These are phyloP conservation scores for Adansonia madagascariensis DNA, from an alignment of 441 rosid genomes.

Conservation along the genomic window DNA sequence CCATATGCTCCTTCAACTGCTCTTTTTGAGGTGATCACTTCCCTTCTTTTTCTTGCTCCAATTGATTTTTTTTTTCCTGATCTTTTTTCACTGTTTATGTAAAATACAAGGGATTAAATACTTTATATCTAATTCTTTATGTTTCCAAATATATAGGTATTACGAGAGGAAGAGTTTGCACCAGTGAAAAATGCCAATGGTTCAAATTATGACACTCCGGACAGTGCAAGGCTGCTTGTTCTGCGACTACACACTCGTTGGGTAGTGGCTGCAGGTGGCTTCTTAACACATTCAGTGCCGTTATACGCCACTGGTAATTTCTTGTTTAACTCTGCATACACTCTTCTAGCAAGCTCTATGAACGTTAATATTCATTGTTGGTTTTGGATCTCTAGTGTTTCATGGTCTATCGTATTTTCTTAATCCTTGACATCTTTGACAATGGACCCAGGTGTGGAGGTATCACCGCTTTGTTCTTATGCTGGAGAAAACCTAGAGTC, in stretches of 20 bases:
- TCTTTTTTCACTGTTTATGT: neutral
- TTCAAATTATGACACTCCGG: constrained; percentile 89
- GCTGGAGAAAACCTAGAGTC: constrained; percentile 93
- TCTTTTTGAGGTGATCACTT: constrained; percentile 76
- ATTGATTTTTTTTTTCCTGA: neutral
- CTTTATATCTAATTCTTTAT: neutral
- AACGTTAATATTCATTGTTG: neutral
- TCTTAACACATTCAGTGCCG: constrained; percentile 95
- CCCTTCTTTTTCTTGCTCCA: constrained; percentile 8
- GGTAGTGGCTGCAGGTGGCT: constrained; percentile 98
- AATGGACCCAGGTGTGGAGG: constrained; percentile 25
- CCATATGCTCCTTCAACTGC: constrained; percentile 99
- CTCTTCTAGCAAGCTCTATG: neutral
- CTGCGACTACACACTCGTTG: constrained; percentile 88
- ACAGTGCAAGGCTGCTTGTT: constrained; percentile 83
- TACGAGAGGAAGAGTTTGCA: constrained; percentile 96
- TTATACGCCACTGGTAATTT: constrained; percentile 85
- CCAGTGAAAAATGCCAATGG: constrained; percentile 97
- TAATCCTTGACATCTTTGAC: neutral
- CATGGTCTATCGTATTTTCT: neutral
- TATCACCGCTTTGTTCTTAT: constrained; percentile 84
- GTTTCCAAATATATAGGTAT: constrained; percentile 49
- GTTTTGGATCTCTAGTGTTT: neutral
- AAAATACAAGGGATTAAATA: neutral
- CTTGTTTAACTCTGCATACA: neutral